Conservation (phyloP, 306 rosid species). For the Malus orientalis region DNA sequence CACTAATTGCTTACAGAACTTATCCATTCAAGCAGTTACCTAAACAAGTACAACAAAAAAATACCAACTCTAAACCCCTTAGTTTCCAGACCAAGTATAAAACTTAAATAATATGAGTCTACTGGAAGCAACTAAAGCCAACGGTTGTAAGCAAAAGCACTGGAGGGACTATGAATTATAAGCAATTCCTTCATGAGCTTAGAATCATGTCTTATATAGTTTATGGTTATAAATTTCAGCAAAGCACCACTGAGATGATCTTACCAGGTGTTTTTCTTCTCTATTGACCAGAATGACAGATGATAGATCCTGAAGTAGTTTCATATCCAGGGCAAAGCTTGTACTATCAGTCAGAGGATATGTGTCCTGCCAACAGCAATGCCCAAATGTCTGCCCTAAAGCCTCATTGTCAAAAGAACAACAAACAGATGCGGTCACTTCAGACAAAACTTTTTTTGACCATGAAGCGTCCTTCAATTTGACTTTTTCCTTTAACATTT, state of each 20-base stretch:
- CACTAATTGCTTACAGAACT: too few relatives aligned
- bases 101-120: too few relatives aligned
- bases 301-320: conserved; percentile 52
- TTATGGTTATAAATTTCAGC: neutral
- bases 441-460: conserved; percentile 18
- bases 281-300: conserved; percentile 43
- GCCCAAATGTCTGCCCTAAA: conserved; percentile 34
- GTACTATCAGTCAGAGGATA: conserved; percentile 47
- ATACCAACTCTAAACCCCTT: too few relatives aligned
- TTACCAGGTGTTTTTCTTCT: conserved; percentile 37
- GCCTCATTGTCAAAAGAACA: conserved; percentile 51
- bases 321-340: conserved; percentile 67
- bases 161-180: too few relatives aligned
- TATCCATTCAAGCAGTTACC: too few relatives aligned
- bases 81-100: too few relatives aligned
- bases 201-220: too few relatives aligned
- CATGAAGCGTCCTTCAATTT: conserved; percentile 30
- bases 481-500: conserved; percentile 45
- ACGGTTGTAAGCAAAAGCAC: too few relatives aligned
- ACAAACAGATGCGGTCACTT: conserved; percentile 34
- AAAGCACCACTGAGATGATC: neutral
- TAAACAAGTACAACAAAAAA: too few relatives aligned
- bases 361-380: conserved; percentile 52
- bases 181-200: too few relatives aligned
- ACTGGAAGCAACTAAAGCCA: too few relatives aligned